Base-by-base conservation (phyloP, 495 filamentous ascomycete species). In the Penicillium odoratum region DNA sequence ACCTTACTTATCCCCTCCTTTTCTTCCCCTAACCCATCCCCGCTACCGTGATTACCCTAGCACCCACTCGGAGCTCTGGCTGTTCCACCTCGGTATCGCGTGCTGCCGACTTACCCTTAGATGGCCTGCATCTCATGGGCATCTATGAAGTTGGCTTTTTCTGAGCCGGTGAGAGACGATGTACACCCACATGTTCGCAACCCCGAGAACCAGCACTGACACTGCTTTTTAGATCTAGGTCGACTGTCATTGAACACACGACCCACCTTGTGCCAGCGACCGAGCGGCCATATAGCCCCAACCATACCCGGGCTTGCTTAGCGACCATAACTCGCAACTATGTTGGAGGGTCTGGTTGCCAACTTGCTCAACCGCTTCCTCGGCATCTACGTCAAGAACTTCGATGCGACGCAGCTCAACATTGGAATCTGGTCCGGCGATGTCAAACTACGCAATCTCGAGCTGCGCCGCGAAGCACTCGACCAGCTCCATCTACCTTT, bases 301-400 rank as follows among this genome's bases (percentile, higher is more conserved):
- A 36, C 55, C 46, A n/a, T 53, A 55, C 46, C 13, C 64, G 48
- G 68, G 73, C 70, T 70, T 55, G 70, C 75, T 69, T 62, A 46
- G 76, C 68, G 74, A 73, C 67, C 66, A 34, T 51, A 57, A 47
- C 36, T 61, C 66, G 74, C 72, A 74, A 77, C 44, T 54, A 89
- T 89, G 86, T 80, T 89, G 66, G 86, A 88, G 70, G 80, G 83
- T 40, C 68, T 88, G 50, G 83, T 87, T 60, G 91, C 94, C 62
- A 95, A 92, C 72, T 80, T 98, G 77, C 87, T 98, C 66, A 98
- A 98, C 77, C 90, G 95, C 75, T 97, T 98, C 76, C 75, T 98
- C 85, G 95, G 95, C 78, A 97, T 98, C 86, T 98, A 98, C 77
- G 92, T 98, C 70, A 92, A 94, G 81, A 98, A 98, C 73, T 98